Evolutionary conservation across 176 grass and related monocot genomes (phyloP).

Genomic region (Juncus inflexus): DNA sequence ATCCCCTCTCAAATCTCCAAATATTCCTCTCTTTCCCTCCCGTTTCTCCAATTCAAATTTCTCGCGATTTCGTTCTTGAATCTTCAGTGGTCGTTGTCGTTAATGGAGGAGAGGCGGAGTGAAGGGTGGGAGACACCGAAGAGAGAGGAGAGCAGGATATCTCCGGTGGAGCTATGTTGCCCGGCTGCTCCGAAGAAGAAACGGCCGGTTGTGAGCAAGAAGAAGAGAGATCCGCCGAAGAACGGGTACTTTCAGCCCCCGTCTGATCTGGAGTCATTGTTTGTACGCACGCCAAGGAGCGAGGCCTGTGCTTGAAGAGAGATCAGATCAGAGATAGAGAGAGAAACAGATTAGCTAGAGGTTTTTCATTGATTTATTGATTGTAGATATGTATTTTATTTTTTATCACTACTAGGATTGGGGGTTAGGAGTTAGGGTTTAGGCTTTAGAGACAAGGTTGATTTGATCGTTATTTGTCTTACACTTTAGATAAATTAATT

Average conservation of each 20-base stretch:
- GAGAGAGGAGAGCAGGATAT: constrained; percentile 62
- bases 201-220: constrained; percentile 29
- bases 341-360: background rate
- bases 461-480: constrained; percentile 17
- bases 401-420: background rate
- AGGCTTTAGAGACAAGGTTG: constrained; percentile 1
- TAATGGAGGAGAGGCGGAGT: constrained; percentile 39
- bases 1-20: constrained; percentile 24
- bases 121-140: constrained; percentile 82
- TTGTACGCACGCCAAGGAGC: constrained; percentile 47
- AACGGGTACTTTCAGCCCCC: constrained; percentile 87
- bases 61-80: background rate
- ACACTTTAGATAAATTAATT: constrained; percentile 23
- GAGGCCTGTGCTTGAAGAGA: constrained; percentile 52
- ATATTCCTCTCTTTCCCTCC: constrained; percentile 41
- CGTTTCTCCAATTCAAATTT: constrained; percentile 45
- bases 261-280: constrained; percentile 60
- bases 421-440: constrained; percentile 20
- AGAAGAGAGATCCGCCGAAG: constrained; percentile 59
- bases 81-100: background rate
- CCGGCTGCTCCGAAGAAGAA: constrained; percentile 68
- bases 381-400: constrained; percentile 26
- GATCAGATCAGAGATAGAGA: background rate
- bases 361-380: background rate
- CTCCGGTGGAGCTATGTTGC: constrained; percentile 37